Evolutionary conservation across 441 rosid species (phyloP), one percentile per base, ranked within the genome.

Genomic region (Aleurites moluccanus): DNA sequence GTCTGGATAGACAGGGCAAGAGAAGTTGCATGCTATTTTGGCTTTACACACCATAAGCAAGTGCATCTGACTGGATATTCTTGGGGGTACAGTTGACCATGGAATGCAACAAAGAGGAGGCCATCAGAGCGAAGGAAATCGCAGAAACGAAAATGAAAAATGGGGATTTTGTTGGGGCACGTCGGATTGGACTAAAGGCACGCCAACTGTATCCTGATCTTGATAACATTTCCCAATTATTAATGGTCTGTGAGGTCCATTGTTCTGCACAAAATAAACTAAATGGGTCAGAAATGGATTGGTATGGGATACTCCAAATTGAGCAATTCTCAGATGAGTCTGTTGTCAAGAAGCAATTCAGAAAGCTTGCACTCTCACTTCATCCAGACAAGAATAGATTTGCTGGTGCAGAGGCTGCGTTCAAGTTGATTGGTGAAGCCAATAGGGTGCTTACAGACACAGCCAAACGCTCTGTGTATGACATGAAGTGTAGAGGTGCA

Each of bases 21-120:
- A 57, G 40, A 30, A 30, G 53, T 78, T 75, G 10, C 62, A 14
- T 65, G 38, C 45, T 64, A 4, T 71, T 21, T 44, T 16, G 59
- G 14, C n/a, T 35, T 56, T 45, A 50, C 57, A 14, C 59, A 14
- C 3, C 25, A 59, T 6, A 23, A 50, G 30, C 18, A 21, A 67
- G 42, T 20, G 21, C 7, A 6, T 49, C 60, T 72, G 20, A 23
- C 35, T 70, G 25, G 68, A 15, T 81, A 52, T 16, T 56, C 33
- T 18, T 62, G 44, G 70, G n/a, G 63, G 67, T 52, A 59, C 11
- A 30, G 23, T 67, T 72, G 47, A 64, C 23, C 33, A 96, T 96
- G 98, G 97, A 94, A 33, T 83, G 90, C 83, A 96, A 96, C 84
- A 89, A 86, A 83, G 98, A 92, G 63, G 98, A 93, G 90, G 99